Conservation (phyloP, 495 filamentous ascomycete genomes). For the Penicillium robsamsonii region DNA sequence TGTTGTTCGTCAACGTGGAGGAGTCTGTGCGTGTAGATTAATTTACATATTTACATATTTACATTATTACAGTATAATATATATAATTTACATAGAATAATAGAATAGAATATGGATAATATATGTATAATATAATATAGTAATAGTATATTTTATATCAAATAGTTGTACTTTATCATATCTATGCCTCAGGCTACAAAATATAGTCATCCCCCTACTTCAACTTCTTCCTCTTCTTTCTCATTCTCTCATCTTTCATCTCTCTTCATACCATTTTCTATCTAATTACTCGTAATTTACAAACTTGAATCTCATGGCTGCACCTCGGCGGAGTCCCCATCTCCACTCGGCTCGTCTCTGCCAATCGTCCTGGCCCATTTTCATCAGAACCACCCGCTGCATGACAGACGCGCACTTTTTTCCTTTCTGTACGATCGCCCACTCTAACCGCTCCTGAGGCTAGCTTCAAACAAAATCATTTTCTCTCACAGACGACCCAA, state of each 20-base stretch:
- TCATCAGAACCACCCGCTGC: slow-evolving; percentile 5
- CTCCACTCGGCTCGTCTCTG: slow-evolving; percentile 3
- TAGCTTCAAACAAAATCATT: slow-evolving; percentile 33
- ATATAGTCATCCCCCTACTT: not conserved
- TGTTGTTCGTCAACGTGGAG: slow-evolving; percentile 8
- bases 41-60: not conserved
- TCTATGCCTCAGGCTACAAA: not conserved
- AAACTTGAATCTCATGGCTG: slow-evolving; percentile 5
- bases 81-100: too few relatives aligned
- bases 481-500: slow-evolving; percentile 31
- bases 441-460: slow-evolving; percentile 28
- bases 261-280: not conserved
- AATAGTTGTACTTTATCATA: too few relatives aligned
- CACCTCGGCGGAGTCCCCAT: slow-evolving; percentile 1
- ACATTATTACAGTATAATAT: not conserved
- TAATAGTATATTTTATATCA: too few relatives aligned
- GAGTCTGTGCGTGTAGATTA: slow-evolving; percentile 5
- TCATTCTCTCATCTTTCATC: not conserved
- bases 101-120: too few relatives aligned
- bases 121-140: too few relatives aligned
- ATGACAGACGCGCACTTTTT: slow-evolving; percentile 11
- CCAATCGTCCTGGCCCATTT: slow-evolving; percentile 7
- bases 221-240: not conserved
- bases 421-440: slow-evolving; percentile 19
- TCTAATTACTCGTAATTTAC: not conserved